Conservation (phyloP, 768 basidiomycete genomes). For the Mycena alexandri region DNA sequence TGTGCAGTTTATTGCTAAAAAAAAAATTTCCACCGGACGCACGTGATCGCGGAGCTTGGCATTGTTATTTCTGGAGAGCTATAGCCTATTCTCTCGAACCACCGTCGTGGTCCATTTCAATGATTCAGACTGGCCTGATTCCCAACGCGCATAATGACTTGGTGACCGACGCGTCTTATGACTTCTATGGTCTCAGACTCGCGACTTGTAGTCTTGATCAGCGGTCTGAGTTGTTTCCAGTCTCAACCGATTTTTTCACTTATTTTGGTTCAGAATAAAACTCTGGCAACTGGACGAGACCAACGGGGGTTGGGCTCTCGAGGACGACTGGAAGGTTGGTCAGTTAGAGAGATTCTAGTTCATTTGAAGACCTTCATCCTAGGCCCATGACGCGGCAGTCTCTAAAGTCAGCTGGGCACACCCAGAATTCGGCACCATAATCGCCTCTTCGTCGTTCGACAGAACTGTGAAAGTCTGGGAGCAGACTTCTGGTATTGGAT, state of each 20-base stretch:
- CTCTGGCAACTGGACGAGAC: constrained; percentile 84
- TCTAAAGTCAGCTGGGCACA: constrained; percentile 91
- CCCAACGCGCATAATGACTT: constrained; percentile 84
- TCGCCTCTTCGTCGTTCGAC: constrained; percentile 92
- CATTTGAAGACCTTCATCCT: constrained; percentile 8
- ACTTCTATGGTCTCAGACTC: constrained; percentile 88
- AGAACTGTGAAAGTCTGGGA: constrained; percentile 96
- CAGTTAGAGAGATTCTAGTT: neutral
- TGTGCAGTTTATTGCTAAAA: neutral
- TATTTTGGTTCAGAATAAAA: constrained; percentile 72
- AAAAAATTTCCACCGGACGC: neutral
- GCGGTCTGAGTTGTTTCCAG: constrained; percentile 58
- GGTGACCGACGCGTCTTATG: constrained; percentile 88
- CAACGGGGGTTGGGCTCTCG: constrained; percentile 80
- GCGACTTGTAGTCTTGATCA: constrained; percentile 89
- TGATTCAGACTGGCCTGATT: constrained; percentile 87
- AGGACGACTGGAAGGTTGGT: constrained; percentile 92
- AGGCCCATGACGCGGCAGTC: constrained; percentile 97
- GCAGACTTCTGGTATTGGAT: constrained; percentile 56
- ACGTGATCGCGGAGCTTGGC: constrained; percentile 10
- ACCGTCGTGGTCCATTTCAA: constrained; percentile 41
- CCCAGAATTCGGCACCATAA: constrained; percentile 89
- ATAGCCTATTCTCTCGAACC: neutral
- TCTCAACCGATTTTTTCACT: constrained; percentile 27
- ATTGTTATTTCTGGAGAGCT: neutral